Evolutionary conservation across 2,329 filamentous ascomycete genomes (phyloP).

Genomic region (Aspergillus pseudoglaucus): DNA sequence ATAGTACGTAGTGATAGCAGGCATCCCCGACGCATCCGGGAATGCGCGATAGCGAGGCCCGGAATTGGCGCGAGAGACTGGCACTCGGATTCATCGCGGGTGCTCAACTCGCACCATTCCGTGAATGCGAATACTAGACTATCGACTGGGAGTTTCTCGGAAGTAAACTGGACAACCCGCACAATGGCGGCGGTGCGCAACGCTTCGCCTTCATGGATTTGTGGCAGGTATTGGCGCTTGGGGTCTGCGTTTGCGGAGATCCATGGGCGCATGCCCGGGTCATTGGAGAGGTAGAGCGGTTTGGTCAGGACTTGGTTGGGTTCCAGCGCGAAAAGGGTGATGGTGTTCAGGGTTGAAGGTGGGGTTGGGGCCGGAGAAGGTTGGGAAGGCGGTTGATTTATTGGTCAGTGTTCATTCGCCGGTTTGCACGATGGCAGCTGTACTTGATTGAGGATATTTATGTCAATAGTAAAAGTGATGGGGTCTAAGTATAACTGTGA

Average conservation of each 20-base stretch:
- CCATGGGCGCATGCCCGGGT: conserved; percentile 49
- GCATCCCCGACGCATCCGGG: conserved; percentile 30
- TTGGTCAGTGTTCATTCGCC: conserved; percentile 41
- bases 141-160: conserved; percentile 23
- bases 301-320: conserved; percentile 43
- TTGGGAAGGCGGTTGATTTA: conserved; percentile 30
- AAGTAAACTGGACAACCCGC: conserved; percentile 33
- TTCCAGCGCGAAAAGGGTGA: conserved; percentile 27
- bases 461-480: too few species aligned
- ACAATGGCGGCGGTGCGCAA: conserved; percentile 34
- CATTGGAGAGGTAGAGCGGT: conserved; percentile 45
- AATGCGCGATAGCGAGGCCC: conserved; percentile 39
- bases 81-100: conserved; percentile 30
- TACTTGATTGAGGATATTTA: too few species aligned
- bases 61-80: conserved; percentile 19
- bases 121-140: conserved; percentile 26
- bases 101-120: conserved; percentile 39
- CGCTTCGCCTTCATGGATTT: conserved; percentile 35
- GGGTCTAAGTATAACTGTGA: too few species aligned
- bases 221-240: conserved; percentile 42
- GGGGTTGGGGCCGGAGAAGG: conserved; percentile 15
- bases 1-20: conserved; percentile 45
- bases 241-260: conserved; percentile 37
- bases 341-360: conserved; percentile 10
- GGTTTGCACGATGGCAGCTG: conserved; percentile 18